Base-by-base conservation (phyloP, 2,329 filamentous ascomycete genomes). In the Parastagonospora nodorum region DNA sequence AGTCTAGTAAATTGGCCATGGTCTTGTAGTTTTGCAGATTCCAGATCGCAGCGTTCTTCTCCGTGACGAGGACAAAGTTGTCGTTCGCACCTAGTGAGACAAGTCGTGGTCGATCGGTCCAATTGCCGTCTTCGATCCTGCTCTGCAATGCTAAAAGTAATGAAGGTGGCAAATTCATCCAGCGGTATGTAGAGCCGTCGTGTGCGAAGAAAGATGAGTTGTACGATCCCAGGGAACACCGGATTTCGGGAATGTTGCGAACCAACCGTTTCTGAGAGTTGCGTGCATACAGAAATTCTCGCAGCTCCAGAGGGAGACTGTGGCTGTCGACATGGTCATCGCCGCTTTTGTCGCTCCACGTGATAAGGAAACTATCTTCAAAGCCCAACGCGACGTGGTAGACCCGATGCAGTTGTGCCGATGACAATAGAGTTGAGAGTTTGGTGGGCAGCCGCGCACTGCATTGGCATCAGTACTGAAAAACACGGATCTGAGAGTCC, bases 331-430 rank as follows among this genome's bases (percentile, higher is more conserved):
- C 63, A 14, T 56, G 64, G 35, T 71, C 63, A 27, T 48, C 48
- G 5, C 63, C 64, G 8, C 51, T 37, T 11, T 38, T 48, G 32
- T 71, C 67, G 11, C 66, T 64, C 61, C 64, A 73, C n/a, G 63
- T 71, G 16, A 73, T 39, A 12, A 73, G 48, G 50, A 71, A 73
- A 52, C 68, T 71, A 39, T 71, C 60, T 40, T 66, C 58, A 39
- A 63, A 71, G 1, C 71, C 69, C 1, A 73, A 59, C 0, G 67
- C 60, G 31, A 73, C 60, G 47, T 71, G 67, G 50, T 72, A 49
- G 4, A 73, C 46, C 16, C 60, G 50, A 19, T 60, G 56, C 7
- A 69, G 32, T 15, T 67, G 58, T 3, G 57, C 37, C 2, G 67
- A 66, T 2, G 45, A 56, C n/a, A 73, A 55, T 2, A 72, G 48